A percentile compares a stretch with the other conserved stretches of the same genome.
These are phyloP conservation scores for Xanthoparmelia taractica DNA, from an alignment of 495 filamentous ascomycete genomes.

Conservation along the genomic window DNA sequence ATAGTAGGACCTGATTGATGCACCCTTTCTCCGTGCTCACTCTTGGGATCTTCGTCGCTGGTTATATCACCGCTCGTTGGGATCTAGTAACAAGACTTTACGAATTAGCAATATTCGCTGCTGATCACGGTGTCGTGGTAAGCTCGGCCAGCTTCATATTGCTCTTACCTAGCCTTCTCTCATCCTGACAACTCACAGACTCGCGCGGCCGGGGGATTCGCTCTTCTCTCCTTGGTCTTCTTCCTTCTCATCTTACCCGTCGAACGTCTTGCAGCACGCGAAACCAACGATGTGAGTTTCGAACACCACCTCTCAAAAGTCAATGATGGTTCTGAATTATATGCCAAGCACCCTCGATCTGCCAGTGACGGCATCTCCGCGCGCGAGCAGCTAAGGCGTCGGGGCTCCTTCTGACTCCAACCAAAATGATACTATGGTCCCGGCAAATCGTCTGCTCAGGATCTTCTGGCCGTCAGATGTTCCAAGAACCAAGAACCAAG, in stretches of 20 bases:
- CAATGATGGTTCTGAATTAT: conserved; percentile 13
- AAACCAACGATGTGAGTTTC: conserved; percentile 52
- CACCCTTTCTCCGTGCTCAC: conserved; percentile 92
- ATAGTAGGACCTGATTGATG: conserved; percentile 55
- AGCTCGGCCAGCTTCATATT: conserved; percentile 31
- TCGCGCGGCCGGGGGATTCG: conserved; percentile 66
- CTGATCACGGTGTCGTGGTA: conserved; percentile 97
- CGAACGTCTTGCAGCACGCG: conserved; percentile 60
- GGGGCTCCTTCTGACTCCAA: conserved; percentile 78
- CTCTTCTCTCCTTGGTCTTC: conserved; percentile 67
- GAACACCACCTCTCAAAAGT: background rate
- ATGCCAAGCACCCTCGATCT: conserved; percentile 71
- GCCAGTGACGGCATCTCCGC: conserved; percentile 80
- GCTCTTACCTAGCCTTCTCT: background rate
- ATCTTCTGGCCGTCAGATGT: conserved; percentile 97
- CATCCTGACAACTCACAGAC: conserved; percentile 35
- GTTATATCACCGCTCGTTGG: conserved; percentile 98
- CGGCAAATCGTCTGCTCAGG: conserved; percentile 82
- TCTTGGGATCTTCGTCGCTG: conserved; percentile 95
- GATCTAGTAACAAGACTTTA: conserved; percentile 91
- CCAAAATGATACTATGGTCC: conserved; percentile 79
- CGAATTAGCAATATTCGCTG: conserved; percentile 93
- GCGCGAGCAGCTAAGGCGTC: conserved; percentile 84
- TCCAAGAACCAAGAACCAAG: conserved; percentile 58
- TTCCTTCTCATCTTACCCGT: conserved; percentile 67